phyloP scores from a whole-genome alignment of 108 stramenopile genomes.

The Nannochloropsis granulata region DNA sequence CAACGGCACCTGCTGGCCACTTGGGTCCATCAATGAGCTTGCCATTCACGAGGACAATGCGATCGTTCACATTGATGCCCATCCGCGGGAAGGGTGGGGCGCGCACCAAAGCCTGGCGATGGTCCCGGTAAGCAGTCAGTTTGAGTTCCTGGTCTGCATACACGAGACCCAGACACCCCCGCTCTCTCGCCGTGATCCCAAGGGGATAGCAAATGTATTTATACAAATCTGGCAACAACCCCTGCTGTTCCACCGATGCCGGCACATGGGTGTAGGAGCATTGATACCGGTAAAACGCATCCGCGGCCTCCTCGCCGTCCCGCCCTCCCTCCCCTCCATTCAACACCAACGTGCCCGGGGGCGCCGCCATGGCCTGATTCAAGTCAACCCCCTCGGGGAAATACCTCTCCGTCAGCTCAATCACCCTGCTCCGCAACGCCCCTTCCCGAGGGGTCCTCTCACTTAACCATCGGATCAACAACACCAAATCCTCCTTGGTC shows the following conservation, averaged over 20 bases:
- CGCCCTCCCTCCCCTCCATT: neutral
- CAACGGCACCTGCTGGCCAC: neutral
- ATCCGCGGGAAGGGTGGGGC: neutral
- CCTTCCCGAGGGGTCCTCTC: neutral
- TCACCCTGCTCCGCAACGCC: neutral
- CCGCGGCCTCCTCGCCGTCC: neutral
- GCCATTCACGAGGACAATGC: neutral
- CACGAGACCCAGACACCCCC: neutral
- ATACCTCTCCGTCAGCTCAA: neutral
- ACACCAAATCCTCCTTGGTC: neutral
- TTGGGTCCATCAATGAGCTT: neutral
- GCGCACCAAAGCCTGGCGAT: neutral
- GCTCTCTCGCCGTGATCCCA: neutral
- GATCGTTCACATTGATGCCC: neutral
- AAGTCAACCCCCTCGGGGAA: neutral
- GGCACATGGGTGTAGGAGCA: neutral
- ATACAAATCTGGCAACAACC: neutral
- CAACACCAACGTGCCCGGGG: neutral
- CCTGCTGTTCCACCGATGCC: neutral
- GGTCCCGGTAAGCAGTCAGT: neutral
- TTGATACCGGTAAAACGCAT: neutral
- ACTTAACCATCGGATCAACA: neutral
- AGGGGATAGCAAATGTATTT: neutral
- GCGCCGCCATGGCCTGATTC: neutral
- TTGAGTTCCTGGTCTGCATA: neutral